Conservation (phyloP, 2,329 filamentous ascomycete genomes). For the Neopestalotiopsis rosae region DNA sequence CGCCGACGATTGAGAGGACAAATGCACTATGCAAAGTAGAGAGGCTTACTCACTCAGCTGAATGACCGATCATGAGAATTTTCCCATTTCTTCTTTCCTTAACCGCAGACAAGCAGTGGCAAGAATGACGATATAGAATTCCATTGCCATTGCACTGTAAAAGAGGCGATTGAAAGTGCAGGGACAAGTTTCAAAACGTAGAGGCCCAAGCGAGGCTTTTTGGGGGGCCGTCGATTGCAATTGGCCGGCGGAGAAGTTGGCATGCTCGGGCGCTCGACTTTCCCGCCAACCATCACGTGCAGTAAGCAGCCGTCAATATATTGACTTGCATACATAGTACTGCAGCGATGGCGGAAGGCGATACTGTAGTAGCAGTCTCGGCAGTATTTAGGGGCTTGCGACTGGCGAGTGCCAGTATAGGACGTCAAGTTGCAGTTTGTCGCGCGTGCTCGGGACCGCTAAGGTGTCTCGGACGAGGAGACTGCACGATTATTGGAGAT, state of each 20-base stretch:
- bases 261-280: background rate
- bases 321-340: background rate
- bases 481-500: too few relatives aligned
- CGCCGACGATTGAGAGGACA: background rate
- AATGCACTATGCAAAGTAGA: background rate
- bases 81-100: background rate
- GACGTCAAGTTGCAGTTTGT: background rate
- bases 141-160: background rate
- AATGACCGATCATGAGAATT: background rate
- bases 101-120: background rate
- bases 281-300: slow-evolving; percentile 14
- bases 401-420: background rate
- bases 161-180: background rate
- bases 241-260: background rate
- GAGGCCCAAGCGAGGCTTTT: slow-evolving; percentile 5
- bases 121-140: background rate
- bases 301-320: background rate
- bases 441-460: background rate
- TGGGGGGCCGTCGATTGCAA: background rate
- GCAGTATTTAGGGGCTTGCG: background rate
- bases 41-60: background rate
- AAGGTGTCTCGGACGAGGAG: background rate
- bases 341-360: background rate
- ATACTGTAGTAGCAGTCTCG: background rate
- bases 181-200: slow-evolving; percentile 1